Evolutionary conservation across 176 grass and related monocot species (phyloP), one percentile per base, ranked within the genome.

Genomic region (Paspalum notatum): DNA sequence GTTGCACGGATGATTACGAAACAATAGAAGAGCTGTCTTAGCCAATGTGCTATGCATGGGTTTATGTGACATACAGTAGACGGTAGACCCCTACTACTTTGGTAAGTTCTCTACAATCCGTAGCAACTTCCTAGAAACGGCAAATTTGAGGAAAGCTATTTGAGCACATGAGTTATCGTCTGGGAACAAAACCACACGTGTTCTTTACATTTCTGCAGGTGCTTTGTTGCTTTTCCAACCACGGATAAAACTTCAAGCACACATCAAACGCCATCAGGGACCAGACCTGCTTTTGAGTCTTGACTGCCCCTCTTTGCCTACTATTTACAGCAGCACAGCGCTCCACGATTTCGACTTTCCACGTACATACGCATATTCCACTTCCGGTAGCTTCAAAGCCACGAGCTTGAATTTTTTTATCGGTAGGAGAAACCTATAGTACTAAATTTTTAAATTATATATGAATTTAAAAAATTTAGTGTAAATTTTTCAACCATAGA

Each of bases 91-190:
- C 32, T 32, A 32, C 32, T 32, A 32, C 32, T 32, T 32, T 32
- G 32, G 32, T 32, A 2, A 32, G 18, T 8, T 12, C 38, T 66
- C 37, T 20, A 40, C 3, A 14, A 13, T 0, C 12, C 3, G 22
- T 27, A 6, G 69, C 51, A 74, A 14, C 65, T 80, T 80, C 64
- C 65, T 16, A 6, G 64, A 69, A 80, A 57, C 57, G 64, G 51
- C 69, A 74, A 74, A 16, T 53, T 6, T 4, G 25, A 50, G 43
- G 49, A 80, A 40, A 79, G 10, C 1, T 71, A 81, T 38, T 72
- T 18, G 20, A 6, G 12, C 40, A 15, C 74, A 4, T 10, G 37
- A 40, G 32, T 40, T 4, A 18, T 18, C 8, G 16, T 5, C 26
- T 37, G 6, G 59, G 6, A 6, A 37, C 5, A 40, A 58, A 62